Percentiles rank a stretch among this genome's conserved stretches.
These are phyloP conservation scores for Pyrus pyrifolia DNA, from an alignment of 306 rosid species.

Conservation along the genomic window DNA sequence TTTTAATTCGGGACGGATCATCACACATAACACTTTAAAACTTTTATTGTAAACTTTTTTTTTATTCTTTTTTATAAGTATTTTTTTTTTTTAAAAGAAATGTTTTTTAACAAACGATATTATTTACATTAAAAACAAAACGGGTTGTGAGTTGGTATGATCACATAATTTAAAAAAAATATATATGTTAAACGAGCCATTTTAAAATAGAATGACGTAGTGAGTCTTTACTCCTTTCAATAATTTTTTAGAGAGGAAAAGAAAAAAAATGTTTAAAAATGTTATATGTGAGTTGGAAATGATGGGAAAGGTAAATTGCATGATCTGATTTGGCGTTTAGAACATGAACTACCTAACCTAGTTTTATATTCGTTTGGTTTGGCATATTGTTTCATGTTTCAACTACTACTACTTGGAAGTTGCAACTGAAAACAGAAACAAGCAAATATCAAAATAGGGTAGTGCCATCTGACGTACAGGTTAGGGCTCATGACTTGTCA, in stretches of 20 bases:
- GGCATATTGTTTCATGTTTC: conserved; percentile 33
- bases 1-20: no score
- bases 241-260: not conserved
- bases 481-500: not conserved
- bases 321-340: conserved; percentile 49
- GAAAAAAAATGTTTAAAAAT: not conserved
- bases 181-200: no score
- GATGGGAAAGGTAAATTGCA: conserved; percentile 70
- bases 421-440: conserved; percentile 5
- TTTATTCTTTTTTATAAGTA: no score
- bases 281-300: conserved; percentile 46
- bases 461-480: not conserved
- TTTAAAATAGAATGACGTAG: no score
- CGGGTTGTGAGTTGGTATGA: no score
- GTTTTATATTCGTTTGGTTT: conserved; percentile 39
- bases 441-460: not conserved
- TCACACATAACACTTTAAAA: no score
- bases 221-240: not conserved
- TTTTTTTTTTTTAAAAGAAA: no score
- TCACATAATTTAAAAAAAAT: no score
- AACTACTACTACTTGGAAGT: conserved; percentile 39
- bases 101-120: no score
- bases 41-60: no score
- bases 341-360: conserved; percentile 54
- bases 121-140: no score